A percentile compares a stretch with the other conserved stretches of the same genome.
These are phyloP conservation scores for Rhododendron vialii DNA, from an alignment of 148 eudicot genomes.

Conservation along the genomic window DNA sequence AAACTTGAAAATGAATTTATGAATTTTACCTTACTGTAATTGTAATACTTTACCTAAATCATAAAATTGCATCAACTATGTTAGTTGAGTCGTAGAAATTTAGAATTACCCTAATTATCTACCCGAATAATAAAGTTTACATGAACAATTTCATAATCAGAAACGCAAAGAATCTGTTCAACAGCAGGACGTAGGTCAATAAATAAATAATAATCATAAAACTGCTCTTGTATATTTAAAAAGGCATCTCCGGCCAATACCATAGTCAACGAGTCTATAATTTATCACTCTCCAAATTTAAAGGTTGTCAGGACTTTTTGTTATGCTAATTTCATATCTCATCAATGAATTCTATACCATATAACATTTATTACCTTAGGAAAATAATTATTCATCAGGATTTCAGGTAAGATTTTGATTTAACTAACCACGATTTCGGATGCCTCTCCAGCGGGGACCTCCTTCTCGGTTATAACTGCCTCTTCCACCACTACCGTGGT, in stretches of 20 bases:
- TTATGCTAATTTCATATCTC: not conserved
- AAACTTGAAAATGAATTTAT: not conserved
- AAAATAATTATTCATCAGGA: not conserved
- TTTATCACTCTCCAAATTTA: not conserved
- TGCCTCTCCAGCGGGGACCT: slow-evolving; percentile 4
- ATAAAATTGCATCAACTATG: not conserved
- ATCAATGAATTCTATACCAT: not conserved
- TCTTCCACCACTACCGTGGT: not conserved
- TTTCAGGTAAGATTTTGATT: not conserved
- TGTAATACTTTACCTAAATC: not conserved
- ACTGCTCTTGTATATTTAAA: no score
- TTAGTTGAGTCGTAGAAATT: not conserved
- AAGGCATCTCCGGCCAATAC: no score
- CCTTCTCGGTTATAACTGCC: not conserved
- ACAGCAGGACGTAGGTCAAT: not conserved
- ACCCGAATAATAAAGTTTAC: not conserved
- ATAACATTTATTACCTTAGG: not conserved
- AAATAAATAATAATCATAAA: no score
- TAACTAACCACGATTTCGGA: not conserved
- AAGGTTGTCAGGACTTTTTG: not conserved
- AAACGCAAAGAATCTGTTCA: not conserved
- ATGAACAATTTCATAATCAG: no score
- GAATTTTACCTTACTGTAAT: no score
- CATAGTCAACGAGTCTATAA: not conserved
- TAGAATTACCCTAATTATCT: not conserved